Conservation (phyloP, 2,329 filamentous ascomycete species). For the Chaetomium strumarium region DNA sequence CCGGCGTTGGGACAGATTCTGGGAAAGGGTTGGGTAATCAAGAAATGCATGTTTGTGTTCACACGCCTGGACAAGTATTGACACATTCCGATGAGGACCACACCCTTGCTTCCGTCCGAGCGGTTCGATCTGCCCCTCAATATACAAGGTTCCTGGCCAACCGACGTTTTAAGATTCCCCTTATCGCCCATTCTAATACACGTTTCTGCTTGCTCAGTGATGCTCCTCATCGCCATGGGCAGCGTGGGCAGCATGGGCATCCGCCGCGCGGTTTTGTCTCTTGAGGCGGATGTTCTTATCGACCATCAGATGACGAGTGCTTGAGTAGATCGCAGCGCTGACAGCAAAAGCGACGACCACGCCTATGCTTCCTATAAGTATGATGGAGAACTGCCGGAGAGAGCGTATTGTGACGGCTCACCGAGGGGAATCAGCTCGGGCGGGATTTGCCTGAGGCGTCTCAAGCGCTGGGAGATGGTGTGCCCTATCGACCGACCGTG, state of each 20-base stretch:
- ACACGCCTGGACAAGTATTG: slow-evolving; percentile 1
- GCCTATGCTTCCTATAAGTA: slow-evolving; percentile 43
- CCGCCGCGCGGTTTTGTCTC: slow-evolving; percentile 56
- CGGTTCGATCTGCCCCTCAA: slow-evolving; percentile 13
- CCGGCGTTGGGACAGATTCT: slow-evolving; percentile 36
- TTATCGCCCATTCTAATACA: slow-evolving; percentile 13
- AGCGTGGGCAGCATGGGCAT: slow-evolving; percentile 32
- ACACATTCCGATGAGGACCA: slow-evolving; percentile 4
- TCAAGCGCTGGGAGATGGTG: slow-evolving; percentile 92
- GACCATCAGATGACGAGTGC: slow-evolving; percentile 71
- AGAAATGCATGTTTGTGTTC: slow-evolving; percentile 11
- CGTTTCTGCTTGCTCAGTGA: slow-evolving; percentile 9
- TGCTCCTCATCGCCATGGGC: slow-evolving; percentile 29
- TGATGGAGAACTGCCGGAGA: neutral
- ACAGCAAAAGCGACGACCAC: slow-evolving; percentile 84
- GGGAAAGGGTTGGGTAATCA: neutral
- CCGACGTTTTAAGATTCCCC: slow-evolving; percentile 16
- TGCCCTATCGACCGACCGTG: slow-evolving; percentile 59
- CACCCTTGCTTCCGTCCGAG: neutral
- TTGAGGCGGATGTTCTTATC: slow-evolving; percentile 90
- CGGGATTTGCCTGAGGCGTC: slow-evolving; percentile 82
- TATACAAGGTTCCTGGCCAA: slow-evolving; percentile 22
- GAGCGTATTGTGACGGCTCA: slow-evolving; percentile 41
- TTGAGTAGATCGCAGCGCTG: slow-evolving; percentile 74
- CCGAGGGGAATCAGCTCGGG: slow-evolving; percentile 92